phyloP scores from a whole-genome alignment of 2,329 filamentous ascomycete species.

The Delphinella strobiligena region DNA sequence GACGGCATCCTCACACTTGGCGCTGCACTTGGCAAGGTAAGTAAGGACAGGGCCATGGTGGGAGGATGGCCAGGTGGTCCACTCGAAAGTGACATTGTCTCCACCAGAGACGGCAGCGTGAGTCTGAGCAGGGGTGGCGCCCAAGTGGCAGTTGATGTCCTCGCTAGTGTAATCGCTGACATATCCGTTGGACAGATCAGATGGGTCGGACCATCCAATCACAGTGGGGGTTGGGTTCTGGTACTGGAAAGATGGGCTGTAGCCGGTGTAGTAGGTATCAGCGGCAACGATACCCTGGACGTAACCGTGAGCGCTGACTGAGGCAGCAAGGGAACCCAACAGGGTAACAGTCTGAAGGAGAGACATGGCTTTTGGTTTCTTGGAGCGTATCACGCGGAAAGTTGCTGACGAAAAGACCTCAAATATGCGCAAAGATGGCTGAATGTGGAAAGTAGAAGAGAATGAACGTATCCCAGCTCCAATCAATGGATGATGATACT shows the following conservation, averaged over 20 bases:
- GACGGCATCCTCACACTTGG: conserved; percentile 43
- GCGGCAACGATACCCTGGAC: conserved; percentile 34
- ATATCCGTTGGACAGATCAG: conserved; percentile 25
- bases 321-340: conserved; percentile 21
- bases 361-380: conserved; percentile 11
- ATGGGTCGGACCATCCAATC: conserved; percentile 42
- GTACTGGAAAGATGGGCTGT: conserved; percentile 31
- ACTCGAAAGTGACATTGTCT: conserved; percentile 45
- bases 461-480: conserved; percentile 1
- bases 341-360: conserved; percentile 14
- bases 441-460: neutral
- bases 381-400: neutral
- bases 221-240: conserved; percentile 20
- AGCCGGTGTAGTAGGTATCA: conserved; percentile 34
- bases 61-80: conserved; percentile 53
- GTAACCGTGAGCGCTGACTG: conserved; percentile 34
- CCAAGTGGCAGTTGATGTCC: conserved; percentile 36
- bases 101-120: conserved; percentile 50
- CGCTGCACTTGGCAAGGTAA: conserved; percentile 48
- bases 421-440: neutral
- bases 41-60: conserved; percentile 54
- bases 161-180: conserved; percentile 14
- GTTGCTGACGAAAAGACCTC: neutral
- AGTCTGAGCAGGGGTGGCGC: conserved; percentile 37
- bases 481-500: conserved; percentile 1